These are phyloP conservation scores for Aureobasidium zeae DNA, from an alignment of 2,329 filamentous ascomycete species.

Conservation along the genomic window DNA sequence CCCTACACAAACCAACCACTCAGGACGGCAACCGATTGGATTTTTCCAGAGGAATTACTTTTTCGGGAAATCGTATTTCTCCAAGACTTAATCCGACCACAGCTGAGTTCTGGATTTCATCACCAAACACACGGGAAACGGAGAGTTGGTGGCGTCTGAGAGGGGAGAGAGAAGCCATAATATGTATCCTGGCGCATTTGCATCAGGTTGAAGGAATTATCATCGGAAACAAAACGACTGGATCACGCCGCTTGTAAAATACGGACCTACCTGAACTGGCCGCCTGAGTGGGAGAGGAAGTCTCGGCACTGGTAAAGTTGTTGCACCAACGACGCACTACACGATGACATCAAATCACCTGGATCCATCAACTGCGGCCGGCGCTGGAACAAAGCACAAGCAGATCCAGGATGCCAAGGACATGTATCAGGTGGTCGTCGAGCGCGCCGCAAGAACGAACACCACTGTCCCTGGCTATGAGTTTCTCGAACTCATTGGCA, in stretches of 20 bases:
- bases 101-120: too few relatives aligned
- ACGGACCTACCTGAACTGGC: too few relatives aligned
- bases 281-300: too few relatives aligned
- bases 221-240: background rate
- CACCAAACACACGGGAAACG: too few relatives aligned
- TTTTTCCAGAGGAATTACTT: too few relatives aligned
- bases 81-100: too few relatives aligned
- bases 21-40: too few relatives aligned
- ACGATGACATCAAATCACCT: conserved; percentile 27
- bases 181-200: conserved; percentile 7
- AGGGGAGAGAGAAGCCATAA: background rate
- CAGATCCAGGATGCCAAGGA: conserved; percentile 61
- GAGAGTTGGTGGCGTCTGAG: too few relatives aligned
- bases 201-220: conserved; percentile 1
- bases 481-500: conserved; percentile 65
- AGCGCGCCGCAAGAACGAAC: conserved; percentile 51
- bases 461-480: conserved; percentile 56
- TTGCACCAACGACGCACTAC: too few relatives aligned
- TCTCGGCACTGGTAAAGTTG: too few relatives aligned
- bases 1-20: too few relatives aligned
- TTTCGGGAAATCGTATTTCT: too few relatives aligned
- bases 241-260: background rate
- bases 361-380: conserved; percentile 18
- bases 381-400: conserved; percentile 31
- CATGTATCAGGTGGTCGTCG: conserved; percentile 56